Evolutionary conservation across 441 rosid species (phyloP).

Genomic region (Eugenia klotzschiana): DNA sequence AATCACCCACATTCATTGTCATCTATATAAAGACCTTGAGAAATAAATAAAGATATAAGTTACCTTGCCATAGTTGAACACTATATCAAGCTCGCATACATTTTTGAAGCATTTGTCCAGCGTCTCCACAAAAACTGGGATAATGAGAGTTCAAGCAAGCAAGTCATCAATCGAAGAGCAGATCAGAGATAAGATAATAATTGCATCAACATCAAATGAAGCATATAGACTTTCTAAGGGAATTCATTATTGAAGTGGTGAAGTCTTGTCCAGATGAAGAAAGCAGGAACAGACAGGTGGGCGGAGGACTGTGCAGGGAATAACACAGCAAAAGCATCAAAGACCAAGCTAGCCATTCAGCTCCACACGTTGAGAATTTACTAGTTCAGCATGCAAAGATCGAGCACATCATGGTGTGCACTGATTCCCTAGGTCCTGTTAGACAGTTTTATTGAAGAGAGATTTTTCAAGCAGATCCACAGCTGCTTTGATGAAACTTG

Average conservation of each 20-base stretch:
- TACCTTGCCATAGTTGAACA: constrained; percentile 88
- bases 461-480: neutral
- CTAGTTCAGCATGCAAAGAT: neutral
- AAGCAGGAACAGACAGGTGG: neutral
- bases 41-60: neutral
- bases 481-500: neutral
- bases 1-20: neutral
- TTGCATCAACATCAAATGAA: neutral
- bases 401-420: neutral
- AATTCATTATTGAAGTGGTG: neutral
- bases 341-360: neutral
- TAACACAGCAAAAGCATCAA: neutral
- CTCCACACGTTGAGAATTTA: neutral
- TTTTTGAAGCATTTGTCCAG: constrained; percentile 96
- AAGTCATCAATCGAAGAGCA: neutral
- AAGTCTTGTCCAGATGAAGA: neutral
- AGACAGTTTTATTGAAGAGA: neutral
- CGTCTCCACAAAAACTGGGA: constrained; percentile 87
- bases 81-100: constrained; percentile 86
- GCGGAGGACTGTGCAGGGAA: neutral
- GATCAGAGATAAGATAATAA: neutral
- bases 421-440: neutral
- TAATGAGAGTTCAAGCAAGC: constrained; percentile 1
- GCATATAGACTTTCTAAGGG: neutral
- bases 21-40: neutral